Base-by-base conservation (phyloP, 495 filamentous ascomycete species). In the Penicillium salamii region DNA sequence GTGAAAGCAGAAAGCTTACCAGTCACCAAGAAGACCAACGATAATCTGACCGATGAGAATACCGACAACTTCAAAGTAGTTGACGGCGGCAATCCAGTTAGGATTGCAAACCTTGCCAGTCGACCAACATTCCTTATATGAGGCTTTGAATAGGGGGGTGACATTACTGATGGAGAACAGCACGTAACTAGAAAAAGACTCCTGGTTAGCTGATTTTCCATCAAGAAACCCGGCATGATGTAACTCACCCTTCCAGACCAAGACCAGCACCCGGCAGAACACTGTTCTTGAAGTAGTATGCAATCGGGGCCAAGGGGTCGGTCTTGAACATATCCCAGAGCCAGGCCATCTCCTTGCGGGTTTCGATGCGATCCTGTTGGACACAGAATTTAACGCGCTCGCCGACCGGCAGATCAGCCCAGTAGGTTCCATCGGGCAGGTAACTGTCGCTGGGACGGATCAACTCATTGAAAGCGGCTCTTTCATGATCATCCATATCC, bases 141-240 rank as follows among this genome's bases (percentile, higher is more conserved):
- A 72, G 5, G 76, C 68, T 49, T 81, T 57, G 57, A 95, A 89
- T 3, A 96, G 74, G 3, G 90, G 87, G 56, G 81, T 82, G 46
- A 95, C 63, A 66, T 92, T 95, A 59, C 90, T 90, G 53, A 96
- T 95, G 46, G 90, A 95, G 80, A 96, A 96, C 23, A 96, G 80
- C 32, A 95, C 90, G 69, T 95, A 95, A 60, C 82, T n/a, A n/a
- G n/a, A n/a, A n/a, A n/a, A n/a, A n/a, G n/a, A n/a, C n/a, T n/a
- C n/a, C n/a, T n/a, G n/a, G n/a, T n/a, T n/a, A n/a, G n/a, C n/a
- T n/a, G n/a, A n/a, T n/a, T n/a, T n/a, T n/a, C n/a, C n/a, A n/a
- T n/a, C n/a, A n/a, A n/a, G n/a, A n/a, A n/a, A n/a, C n/a, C n/a
- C n/a, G n/a, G n/a, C n/a, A n/a, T n/a, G n/a, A n/a, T n/a, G n/a